Conservation (phyloP, 1,139 yeast genomes). For the Ashbya aceris region DNA sequence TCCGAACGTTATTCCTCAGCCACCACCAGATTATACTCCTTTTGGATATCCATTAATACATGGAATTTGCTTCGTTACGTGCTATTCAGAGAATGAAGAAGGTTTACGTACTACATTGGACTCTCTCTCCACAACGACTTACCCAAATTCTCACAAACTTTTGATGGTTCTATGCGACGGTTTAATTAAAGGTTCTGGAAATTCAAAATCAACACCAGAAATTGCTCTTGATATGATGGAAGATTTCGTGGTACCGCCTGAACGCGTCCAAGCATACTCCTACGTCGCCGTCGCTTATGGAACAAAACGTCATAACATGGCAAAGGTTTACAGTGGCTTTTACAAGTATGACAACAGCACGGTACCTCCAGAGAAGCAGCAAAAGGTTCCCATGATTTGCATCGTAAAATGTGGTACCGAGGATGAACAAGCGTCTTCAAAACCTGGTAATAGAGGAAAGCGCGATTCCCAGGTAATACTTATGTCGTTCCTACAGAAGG, state of each 20-base stretch:
- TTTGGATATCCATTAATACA: conserved; percentile 84
- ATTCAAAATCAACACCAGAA: conserved; percentile 79
- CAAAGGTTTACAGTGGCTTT: conserved; percentile 88
- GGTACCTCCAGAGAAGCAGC: conserved; percentile 73
- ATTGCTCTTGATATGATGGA: conserved; percentile 81
- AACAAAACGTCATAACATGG: conserved; percentile 89
- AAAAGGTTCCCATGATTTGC: conserved; percentile 73
- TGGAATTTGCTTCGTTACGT: conserved; percentile 74
- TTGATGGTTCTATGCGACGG: conserved; percentile 88
- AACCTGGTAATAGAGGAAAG: conserved; percentile 97
- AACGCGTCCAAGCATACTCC: conserved; percentile 68
- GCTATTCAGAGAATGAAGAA: conserved; percentile 85
- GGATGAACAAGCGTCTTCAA: conserved; percentile 63
- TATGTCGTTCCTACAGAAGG: conserved; percentile 86
- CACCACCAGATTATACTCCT: conserved; percentile 83
- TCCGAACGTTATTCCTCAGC: conserved; percentile 71
- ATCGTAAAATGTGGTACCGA: conserved; percentile 93
- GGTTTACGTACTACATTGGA: conserved; percentile 84
- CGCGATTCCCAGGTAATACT: conserved; percentile 92
- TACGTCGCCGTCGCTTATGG: conserved; percentile 95
- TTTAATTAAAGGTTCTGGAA: conserved; percentile 86
- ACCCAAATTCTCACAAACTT: conserved; percentile 88
- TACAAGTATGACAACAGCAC: conserved; percentile 71
- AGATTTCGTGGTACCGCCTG: conserved; percentile 63
- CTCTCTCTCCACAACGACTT: conserved; percentile 85